These are phyloP conservation scores for Bipolaris victoriae DNA, from an alignment of 2,329 filamentous ascomycete genomes.

Conservation along the genomic window DNA sequence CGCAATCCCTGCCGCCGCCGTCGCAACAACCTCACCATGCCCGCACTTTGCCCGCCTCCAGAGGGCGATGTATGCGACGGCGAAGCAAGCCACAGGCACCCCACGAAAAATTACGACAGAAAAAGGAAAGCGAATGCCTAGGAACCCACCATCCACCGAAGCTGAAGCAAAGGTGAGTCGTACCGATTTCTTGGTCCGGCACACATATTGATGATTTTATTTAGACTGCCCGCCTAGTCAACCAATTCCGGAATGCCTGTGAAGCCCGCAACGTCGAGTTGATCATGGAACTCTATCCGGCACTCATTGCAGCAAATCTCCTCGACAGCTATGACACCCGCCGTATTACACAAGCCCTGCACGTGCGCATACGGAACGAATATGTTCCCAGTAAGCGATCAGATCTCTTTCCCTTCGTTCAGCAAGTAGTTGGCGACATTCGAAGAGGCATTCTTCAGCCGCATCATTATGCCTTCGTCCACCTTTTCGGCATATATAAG, in stretches of 20 bases:
- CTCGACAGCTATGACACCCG: constrained; percentile 34
- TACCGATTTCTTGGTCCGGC: not conserved
- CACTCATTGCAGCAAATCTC: constrained; percentile 17
- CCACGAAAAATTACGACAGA: not conserved
- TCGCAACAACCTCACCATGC: constrained; percentile 13
- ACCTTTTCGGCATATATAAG: constrained; percentile 56
- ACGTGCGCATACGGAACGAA: constrained; percentile 40
- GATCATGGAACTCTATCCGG: constrained; percentile 39
- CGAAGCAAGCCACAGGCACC: constrained; percentile 8
- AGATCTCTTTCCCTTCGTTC: constrained; percentile 39
- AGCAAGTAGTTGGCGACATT: constrained; percentile 51
- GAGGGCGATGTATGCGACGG: constrained; percentile 25
- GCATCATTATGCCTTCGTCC: constrained; percentile 50
- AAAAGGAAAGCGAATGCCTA: not conserved
- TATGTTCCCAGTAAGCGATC: constrained; percentile 8
- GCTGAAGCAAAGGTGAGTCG: not conserved
- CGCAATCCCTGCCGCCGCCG: constrained; percentile 14
- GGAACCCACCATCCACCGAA: not conserved
- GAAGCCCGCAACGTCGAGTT: constrained; percentile 20
- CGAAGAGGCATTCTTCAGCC: constrained; percentile 44
- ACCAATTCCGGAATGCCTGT: constrained; percentile 28
- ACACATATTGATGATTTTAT: not conserved
- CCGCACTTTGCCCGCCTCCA: constrained; percentile 5
- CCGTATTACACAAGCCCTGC: constrained; percentile 46
- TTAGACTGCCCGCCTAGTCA: constrained; percentile 9